Percentiles rank a stretch among this genome's conserved stretches.
phyloP scores from a whole-genome alignment of 2,329 filamentous ascomycete genomes.

The Scedosporium boydii region DNA sequence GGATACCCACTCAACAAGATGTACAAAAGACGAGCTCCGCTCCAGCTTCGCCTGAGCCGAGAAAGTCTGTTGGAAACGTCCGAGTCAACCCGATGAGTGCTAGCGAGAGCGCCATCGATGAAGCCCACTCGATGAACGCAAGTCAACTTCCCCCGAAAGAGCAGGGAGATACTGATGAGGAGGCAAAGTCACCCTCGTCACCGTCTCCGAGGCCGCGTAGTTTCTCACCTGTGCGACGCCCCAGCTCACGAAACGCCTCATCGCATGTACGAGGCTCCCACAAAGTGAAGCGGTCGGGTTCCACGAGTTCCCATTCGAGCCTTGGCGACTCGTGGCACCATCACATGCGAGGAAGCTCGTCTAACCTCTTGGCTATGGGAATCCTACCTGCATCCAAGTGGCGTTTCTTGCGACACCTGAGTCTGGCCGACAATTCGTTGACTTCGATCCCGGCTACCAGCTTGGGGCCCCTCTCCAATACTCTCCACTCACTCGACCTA shows the following conservation, averaged over 20 bases:
- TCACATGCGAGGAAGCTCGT: conserved; percentile 58
- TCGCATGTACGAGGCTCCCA: conserved; percentile 57
- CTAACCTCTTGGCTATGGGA: conserved; percentile 63
- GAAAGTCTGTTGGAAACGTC: conserved; percentile 37
- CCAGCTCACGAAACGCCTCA: conserved; percentile 63
- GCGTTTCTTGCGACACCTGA: conserved; percentile 88
- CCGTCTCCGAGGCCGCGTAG: conserved; percentile 46
- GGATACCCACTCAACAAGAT: conserved; percentile 59
- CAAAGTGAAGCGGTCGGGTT: conserved; percentile 77
- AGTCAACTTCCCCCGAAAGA: conserved; percentile 11
- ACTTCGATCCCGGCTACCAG: conserved; percentile 69
- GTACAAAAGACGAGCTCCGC: conserved; percentile 57
- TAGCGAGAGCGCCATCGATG: conserved; percentile 39
- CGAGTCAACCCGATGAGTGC: conserved; percentile 50
- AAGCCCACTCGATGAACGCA: conserved; percentile 21
- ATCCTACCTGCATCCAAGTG: conserved; percentile 80
- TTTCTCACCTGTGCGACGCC: conserved; percentile 69
- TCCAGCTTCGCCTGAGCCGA: conserved; percentile 51
- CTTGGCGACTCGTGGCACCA: conserved; percentile 52
- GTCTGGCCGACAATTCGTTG: conserved; percentile 82
- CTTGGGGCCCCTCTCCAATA: conserved; percentile 74
- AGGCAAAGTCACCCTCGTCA: conserved; percentile 17
- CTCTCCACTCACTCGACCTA: conserved; percentile 82
- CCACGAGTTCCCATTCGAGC: conserved; percentile 84
- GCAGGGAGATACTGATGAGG: conserved; percentile 36